These are phyloP conservation scores for Fusarium ambrosium DNA, from an alignment of 2,329 filamentous ascomycete genomes.

Conservation along the genomic window DNA sequence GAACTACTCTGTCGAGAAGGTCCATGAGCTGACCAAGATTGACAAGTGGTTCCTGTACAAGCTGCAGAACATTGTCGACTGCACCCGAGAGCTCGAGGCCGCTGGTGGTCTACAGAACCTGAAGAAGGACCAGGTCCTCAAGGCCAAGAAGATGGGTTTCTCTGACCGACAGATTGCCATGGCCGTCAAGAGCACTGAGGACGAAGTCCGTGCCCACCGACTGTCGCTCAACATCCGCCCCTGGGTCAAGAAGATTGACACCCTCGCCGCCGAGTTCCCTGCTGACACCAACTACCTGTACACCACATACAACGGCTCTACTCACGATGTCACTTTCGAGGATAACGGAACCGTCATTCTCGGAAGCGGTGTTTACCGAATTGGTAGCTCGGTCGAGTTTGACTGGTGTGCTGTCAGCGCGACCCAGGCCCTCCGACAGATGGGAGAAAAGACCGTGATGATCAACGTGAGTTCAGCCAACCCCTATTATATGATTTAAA, in stretches of 20 bases:
- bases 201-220: slow-evolving; percentile 87
- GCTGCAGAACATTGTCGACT: slow-evolving; percentile 96
- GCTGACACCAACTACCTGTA: slow-evolving; percentile 96
- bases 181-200: slow-evolving; percentile 87
- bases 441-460: slow-evolving; percentile 98
- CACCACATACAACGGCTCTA: slow-evolving; percentile 96
- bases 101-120: slow-evolving; percentile 86
- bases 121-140: slow-evolving; percentile 88
- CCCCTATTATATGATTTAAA: slow-evolving; percentile 8
- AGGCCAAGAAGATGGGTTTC: slow-evolving; percentile 98
- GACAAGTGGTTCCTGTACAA: slow-evolving; percentile 99
- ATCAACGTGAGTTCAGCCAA: slow-evolving; percentile 76
- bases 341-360: slow-evolving; percentile 92
- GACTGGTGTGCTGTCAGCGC: slow-evolving; percentile 98
- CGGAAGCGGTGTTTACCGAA: slow-evolving; percentile 96
- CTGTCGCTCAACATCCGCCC: slow-evolving; percentile 90
- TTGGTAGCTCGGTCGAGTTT: slow-evolving; percentile 97
- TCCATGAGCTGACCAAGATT: slow-evolving; percentile 97
- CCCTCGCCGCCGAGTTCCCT: slow-evolving; percentile 95
- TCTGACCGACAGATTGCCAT: slow-evolving; percentile 94
- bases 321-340: slow-evolving; percentile 93
- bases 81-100: slow-evolving; percentile 85
- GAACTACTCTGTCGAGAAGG: slow-evolving; percentile 90
- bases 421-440: slow-evolving; percentile 82
- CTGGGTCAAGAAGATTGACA: slow-evolving; percentile 99